Evolutionary conservation across 306 rosid genomes (phyloP), one percentile per base, ranked within the genome.

Genomic region (Cicer cuneatum): DNA sequence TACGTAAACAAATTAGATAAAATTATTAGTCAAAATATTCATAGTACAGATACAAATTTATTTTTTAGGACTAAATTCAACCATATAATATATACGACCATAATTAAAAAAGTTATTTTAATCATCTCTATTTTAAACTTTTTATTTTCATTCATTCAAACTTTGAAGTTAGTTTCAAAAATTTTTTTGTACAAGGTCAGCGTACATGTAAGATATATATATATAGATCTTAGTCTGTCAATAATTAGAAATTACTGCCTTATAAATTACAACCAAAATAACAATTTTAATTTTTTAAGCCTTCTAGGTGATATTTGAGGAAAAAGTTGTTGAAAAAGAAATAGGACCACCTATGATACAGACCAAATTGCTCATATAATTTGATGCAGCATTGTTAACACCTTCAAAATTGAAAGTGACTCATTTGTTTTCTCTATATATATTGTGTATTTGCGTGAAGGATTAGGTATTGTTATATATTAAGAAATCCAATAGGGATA

Each of bases 281-380:
- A 39, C 4, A 75, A 73, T 47, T 73, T 7, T 41, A 56, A 10
- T 51, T 10, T 29, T 47, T 47, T 62, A 39, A 35, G 33, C 8
- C 42, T 49, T 75, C 6, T 15, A n/a, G 43, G 38, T 57, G 66
- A 33, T 33, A 57, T 57, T 15, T 73, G 78, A 60, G 15, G 15
- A 41, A 59, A 76, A 24, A 33, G 75, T 19, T 57, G 54, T 29
- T 24, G 53, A 81, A 10, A 52, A 71, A 74, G 71, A 75, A 39
- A 43, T 47, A 58, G 65, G 89, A 83, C 90, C 85, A 82, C 66
- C 59, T 18, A 56, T 58, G 64, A 58, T 6, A 66, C 48, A 83
- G 78, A 77, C 87, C 71, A 53, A 71, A 63, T 71, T 82, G 68
- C 41, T 39, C 15, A 56, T 29, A 47, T 71, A 37, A 43, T 58